Evolutionary conservation across 768 basidiomycete species (phyloP).

Genomic region (Mycena rebaudengoi): DNA sequence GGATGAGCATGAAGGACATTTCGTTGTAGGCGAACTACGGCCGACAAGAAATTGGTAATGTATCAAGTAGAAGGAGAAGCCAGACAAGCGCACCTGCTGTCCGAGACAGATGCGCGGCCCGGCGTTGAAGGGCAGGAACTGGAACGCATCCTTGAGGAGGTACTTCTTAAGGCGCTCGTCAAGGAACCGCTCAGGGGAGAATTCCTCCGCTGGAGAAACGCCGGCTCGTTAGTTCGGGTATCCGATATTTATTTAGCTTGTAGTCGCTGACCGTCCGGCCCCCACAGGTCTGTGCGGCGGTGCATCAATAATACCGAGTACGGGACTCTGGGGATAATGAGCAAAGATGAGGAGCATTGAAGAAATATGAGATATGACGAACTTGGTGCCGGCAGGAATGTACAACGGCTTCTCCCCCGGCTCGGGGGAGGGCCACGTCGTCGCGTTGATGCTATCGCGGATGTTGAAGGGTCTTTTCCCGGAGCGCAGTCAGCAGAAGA

Average conservation of each 20-base stretch:
- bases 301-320: slow-evolving; percentile 48
- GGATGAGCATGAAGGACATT: slow-evolving; percentile 35
- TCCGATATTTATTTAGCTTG: background rate
- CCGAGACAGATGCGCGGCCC: slow-evolving; percentile 53
- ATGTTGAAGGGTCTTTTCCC: slow-evolving; percentile 46
- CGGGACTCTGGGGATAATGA: slow-evolving; percentile 24
- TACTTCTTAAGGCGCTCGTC: slow-evolving; percentile 57
- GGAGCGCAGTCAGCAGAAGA: too few species aligned
- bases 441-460: slow-evolving; percentile 40
- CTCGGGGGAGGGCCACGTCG: slow-evolving; percentile 40
- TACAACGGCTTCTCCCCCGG: slow-evolving; percentile 42
- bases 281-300: slow-evolving; percentile 55
- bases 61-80: background rate
- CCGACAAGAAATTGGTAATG: background rate
- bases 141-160: slow-evolving; percentile 55
- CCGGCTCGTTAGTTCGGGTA: background rate
- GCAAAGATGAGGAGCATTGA: background rate
- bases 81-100: slow-evolving; percentile 43
- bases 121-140: slow-evolving; percentile 57
- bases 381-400: slow-evolving; percentile 42
- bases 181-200: slow-evolving; percentile 62
- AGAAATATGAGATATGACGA: slow-evolving; percentile 16
- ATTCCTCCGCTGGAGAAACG: slow-evolving; percentile 47
- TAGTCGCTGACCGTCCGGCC: slow-evolving; percentile 46
- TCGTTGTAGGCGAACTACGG: slow-evolving; percentile 25